Evolutionary conservation across 371 early-diverging fungal species (phyloP).

Genomic region (Rhizopus delemar): DNA sequence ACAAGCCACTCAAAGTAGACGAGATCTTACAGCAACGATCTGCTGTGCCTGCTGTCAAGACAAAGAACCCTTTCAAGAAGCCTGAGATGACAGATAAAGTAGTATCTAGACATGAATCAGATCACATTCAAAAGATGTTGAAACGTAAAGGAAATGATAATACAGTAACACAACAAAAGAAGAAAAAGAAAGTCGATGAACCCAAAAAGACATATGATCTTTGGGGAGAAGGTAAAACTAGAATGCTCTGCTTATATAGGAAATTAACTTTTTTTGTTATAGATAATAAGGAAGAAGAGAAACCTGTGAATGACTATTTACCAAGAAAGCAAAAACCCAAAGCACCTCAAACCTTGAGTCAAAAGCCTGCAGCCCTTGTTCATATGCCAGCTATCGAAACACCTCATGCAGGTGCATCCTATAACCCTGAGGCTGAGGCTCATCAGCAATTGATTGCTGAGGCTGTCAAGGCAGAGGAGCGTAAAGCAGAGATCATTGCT

Average conservation of each 20-base stretch:
- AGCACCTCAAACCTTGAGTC: slow-evolving; percentile 57
- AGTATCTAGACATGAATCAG: slow-evolving; percentile 26
- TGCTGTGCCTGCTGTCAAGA: slow-evolving; percentile 53
- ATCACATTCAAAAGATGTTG: slow-evolving; percentile 13
- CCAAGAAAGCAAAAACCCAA: slow-evolving; percentile 22
- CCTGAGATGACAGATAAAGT: slow-evolving; percentile 20
- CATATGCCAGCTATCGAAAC: slow-evolving; percentile 69
- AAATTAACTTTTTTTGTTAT: slow-evolving; percentile 12
- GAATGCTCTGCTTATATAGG: neutral
- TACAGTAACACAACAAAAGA: slow-evolving; percentile 1
- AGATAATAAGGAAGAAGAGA: slow-evolving; percentile 24
- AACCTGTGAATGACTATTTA: slow-evolving; percentile 17
- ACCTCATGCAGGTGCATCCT: slow-evolving; percentile 87
- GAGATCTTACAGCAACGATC: slow-evolving; percentile 75
- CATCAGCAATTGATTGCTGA: slow-evolving; percentile 65
- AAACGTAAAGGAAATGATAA: slow-evolving; percentile 23
- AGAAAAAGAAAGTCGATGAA: slow-evolving; percentile 20
- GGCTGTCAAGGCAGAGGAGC: slow-evolving; percentile 55
- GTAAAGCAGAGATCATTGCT: slow-evolving; percentile 49
- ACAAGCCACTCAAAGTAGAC: slow-evolving; percentile 72
- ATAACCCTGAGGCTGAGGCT: slow-evolving; percentile 81
- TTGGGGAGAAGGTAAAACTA: slow-evolving; percentile 46
- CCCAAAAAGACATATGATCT: slow-evolving; percentile 52
- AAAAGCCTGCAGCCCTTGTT: slow-evolving; percentile 47
- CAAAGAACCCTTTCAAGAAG: slow-evolving; percentile 27